Base-by-base conservation (phyloP, 345 rosid genomes). In the Citrus hindsii region DNA sequence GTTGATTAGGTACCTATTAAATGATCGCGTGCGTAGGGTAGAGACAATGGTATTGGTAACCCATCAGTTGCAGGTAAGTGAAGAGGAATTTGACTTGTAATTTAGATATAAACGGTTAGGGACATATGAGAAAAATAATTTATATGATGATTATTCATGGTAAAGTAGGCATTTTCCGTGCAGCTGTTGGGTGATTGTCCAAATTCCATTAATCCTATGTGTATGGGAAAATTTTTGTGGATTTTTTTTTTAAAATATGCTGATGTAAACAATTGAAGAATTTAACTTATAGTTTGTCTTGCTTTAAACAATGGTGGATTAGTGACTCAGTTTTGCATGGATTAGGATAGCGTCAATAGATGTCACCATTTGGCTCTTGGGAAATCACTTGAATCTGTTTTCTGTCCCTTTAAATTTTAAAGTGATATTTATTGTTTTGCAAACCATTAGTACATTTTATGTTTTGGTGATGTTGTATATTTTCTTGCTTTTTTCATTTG, bases 31-130 rank as follows among this genome's bases (percentile, higher is more conserved):
- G 89, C 88, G 83, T 84, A 71, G 77, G 84, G 80, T 83, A 85
- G 85, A 79, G 90, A 90, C 74, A 82, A 94, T 93, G 98, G 92
- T 89, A 82, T 88, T 94, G 90, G 94, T 89, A 81, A 93, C 98
- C 85, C 91, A 94, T 86, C 94, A 90, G 56, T 84, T 93, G 85
- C 93, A 90, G 98, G 98, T 90, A 88, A 75, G 69, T 74, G 73
- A 75, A 35, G 27, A 65, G 56, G n/a, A 51, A 38, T 48, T 76
- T 58, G 59, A 33, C 69, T 61, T 35, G 16, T 51, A 69, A 18
- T 59, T 42, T 69, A 48, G 77, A 14, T 3, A 2, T 56, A 37
- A n/a, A 12, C 42, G 6, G 42, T 37, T 75, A 40, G 38, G 21
- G 12, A 25, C 62, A 12, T 25, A 62, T 24, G 73, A 76, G 58